phyloP scores from a whole-genome alignment of 1,139 yeast genomes.

The Saccharomyces hybrid region DNA sequence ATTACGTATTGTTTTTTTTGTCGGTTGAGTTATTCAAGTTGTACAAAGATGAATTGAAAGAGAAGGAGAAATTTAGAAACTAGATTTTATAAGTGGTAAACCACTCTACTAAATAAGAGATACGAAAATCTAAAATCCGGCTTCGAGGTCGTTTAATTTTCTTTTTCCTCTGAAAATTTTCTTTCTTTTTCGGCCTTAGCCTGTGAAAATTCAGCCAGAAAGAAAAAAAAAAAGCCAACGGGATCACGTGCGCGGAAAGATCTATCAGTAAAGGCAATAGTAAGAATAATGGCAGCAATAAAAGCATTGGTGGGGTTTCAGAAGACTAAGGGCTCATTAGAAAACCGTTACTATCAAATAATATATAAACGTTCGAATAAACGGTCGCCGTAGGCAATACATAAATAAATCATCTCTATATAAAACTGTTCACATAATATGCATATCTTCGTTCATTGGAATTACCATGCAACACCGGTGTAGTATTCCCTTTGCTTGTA shows the following conservation, averaged over 20 bases:
- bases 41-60: not conserved
- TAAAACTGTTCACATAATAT: not conserved
- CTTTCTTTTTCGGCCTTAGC: not conserved
- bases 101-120: not conserved
- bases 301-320: not conserved
- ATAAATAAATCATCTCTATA: not conserved
- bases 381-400: not conserved
- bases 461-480: slow-evolving; percentile 29
- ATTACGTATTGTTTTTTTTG: slow-evolving; percentile 21
- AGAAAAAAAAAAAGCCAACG: not conserved
- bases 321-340: not conserved
- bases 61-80: not conserved
- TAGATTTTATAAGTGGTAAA: not conserved
- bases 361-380: not conserved
- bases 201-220: not conserved
- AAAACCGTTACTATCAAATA: not conserved
- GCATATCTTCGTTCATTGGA: not conserved
- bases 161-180: not conserved
- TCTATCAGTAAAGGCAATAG: not conserved
- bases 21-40: not conserved
- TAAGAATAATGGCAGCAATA: not conserved
- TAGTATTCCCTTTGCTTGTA: slow-evolving; percentile 48
- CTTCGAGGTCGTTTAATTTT: not conserved
- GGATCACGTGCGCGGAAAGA: not conserved
- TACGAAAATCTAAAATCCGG: not conserved